Evolutionary conservation across 208 protist species (phyloP).

Genomic region (Wallacemonas collosoma): DNA sequence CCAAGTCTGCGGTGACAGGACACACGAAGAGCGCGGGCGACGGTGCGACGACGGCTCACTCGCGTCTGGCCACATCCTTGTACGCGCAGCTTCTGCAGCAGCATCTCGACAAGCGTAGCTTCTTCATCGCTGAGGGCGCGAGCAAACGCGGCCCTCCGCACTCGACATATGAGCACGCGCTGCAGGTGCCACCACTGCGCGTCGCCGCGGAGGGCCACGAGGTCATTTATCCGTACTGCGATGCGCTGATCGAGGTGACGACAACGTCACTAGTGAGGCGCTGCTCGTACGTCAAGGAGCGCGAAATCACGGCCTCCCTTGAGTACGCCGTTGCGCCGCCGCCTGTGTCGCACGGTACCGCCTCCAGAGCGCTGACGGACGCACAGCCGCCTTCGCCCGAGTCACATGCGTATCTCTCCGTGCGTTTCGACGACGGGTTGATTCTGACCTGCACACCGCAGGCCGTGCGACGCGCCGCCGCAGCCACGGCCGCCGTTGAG

Average conservation of each 20-base stretch:
- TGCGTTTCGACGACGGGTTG: constrained; percentile 77
- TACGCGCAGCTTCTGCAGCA: constrained; percentile 22
- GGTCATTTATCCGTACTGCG: constrained; percentile 48
- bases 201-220: constrained; percentile 46
- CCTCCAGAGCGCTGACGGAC: background rate
- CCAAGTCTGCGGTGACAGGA: too few species aligned
- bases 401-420: constrained; percentile 30
- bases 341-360: background rate
- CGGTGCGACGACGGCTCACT: too few species aligned
- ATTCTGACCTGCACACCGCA: constrained; percentile 53
- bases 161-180: background rate
- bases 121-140: background rate
- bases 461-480: background rate
- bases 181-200: constrained; percentile 15
- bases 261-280: constrained; percentile 50
- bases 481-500: background rate
- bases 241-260: constrained; percentile 76
- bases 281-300: constrained; percentile 72
- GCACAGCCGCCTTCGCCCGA: background rate
- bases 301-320: constrained; percentile 67
- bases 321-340: constrained; percentile 51
- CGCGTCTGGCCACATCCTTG: constrained; percentile 9
- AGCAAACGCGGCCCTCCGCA: background rate
- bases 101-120: constrained; percentile 14
- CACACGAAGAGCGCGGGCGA: too few species aligned